A percentile compares a stretch with the other conserved stretches of the same genome.
phyloP scores from a whole-genome alignment of 352 stramenopile genomes.

The Phytophthora meadii region DNA sequence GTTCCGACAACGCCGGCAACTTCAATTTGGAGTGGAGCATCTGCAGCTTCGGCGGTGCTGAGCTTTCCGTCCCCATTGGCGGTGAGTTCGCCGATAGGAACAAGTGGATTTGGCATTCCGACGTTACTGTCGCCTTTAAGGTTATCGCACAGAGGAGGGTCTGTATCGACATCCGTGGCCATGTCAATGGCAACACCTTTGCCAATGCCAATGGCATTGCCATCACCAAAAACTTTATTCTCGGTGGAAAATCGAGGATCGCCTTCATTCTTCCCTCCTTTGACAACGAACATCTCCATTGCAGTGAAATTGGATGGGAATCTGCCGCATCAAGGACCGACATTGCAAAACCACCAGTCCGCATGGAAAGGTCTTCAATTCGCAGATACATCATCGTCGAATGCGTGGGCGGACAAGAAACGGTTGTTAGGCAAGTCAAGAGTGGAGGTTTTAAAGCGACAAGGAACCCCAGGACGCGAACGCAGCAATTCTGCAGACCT shows the following conservation, averaged over 20 bases:
- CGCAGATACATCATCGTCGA: conserved; percentile 11
- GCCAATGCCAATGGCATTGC: conserved; percentile 20
- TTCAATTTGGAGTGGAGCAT: conserved; percentile 14
- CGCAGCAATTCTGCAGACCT: conserved; percentile 83
- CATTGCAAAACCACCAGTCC: conserved; percentile 65
- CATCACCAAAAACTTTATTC: conserved; percentile 35
- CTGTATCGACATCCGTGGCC: conserved; percentile 8
- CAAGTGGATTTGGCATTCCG: conserved; percentile 7
- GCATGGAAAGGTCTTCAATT: conserved; percentile 58
- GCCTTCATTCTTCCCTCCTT: conserved; percentile 2
- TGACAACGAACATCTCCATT: not conserved
- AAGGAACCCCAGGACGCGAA: conserved; percentile 37
- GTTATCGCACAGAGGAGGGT: conserved; percentile 16
- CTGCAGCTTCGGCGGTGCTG: conserved; percentile 5
- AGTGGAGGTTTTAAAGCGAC: conserved; percentile 52
- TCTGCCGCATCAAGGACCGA: conserved; percentile 23
- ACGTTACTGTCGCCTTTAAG: conserved; percentile 28
- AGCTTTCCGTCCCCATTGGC: conserved; percentile 44
- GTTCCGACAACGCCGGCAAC: conserved; percentile 4
- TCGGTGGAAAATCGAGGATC: conserved; percentile 21
- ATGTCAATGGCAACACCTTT: conserved; percentile 19
- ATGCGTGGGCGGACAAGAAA: conserved; percentile 20
- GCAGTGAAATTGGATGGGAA: conserved; percentile 5
- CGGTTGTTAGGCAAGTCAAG: conserved; percentile 47
- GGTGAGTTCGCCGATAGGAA: conserved; percentile 35